Evolutionary conservation across 2,329 filamentous ascomycete genomes (phyloP).

Genomic region (Myriosclerotinia scirpicola): DNA sequence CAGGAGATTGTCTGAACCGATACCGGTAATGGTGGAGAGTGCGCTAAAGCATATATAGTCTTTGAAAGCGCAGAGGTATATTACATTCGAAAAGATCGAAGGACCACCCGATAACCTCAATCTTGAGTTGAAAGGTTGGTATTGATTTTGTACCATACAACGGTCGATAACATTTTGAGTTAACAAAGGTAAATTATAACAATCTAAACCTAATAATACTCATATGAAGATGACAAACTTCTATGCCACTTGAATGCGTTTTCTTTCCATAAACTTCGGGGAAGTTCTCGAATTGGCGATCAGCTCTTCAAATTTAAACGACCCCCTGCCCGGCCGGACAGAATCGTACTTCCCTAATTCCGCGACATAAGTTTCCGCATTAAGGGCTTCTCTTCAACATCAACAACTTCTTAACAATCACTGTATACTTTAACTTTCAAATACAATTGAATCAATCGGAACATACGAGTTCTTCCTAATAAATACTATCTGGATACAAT

Average conservation of each 20-base stretch:
- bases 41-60: slow-evolving; percentile 1
- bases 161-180: not conserved
- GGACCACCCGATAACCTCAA: not conserved
- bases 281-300: not conserved
- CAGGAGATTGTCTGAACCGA: not conserved
- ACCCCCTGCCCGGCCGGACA: not conserved
- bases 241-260: not conserved
- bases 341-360: slow-evolving; percentile 11
- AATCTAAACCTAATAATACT: not conserved
- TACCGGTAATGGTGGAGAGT: slow-evolving; percentile 6
- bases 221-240: not conserved
- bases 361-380: slow-evolving; percentile 10
- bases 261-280: not conserved
- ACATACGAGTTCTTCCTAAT: not conserved
- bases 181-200: not conserved
- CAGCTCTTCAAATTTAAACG: slow-evolving; percentile 7
- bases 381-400: slow-evolving; percentile 4
- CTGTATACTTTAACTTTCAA: slow-evolving; percentile 8
- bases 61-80: slow-evolving; percentile 6
- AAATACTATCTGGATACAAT: slow-evolving; percentile 18
- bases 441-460: not conserved
- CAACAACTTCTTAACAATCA: slow-evolving; percentile 12
- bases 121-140: not conserved
- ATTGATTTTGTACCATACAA: slow-evolving; percentile 1
- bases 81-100: slow-evolving; percentile 11